These are phyloP conservation scores for Cardamine occulta DNA, from an alignment of 345 rosid genomes.

Conservation along the genomic window DNA sequence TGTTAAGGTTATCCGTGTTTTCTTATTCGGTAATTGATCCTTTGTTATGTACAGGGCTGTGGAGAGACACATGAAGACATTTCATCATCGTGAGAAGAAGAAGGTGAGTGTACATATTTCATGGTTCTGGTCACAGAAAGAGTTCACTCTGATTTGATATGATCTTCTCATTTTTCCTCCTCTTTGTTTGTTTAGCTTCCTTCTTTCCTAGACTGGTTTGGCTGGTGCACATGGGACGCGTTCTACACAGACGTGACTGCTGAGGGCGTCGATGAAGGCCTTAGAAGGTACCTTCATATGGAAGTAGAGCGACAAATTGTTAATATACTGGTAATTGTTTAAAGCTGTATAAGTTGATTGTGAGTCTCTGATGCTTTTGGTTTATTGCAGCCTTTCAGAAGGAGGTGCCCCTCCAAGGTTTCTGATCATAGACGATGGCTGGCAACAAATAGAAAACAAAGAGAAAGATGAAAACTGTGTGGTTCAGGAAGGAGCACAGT, in stretches of 20 bases:
- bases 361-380: constrained; percentile 34
- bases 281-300: constrained; percentile 60
- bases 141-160: constrained; percentile 22
- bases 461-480: constrained; percentile 61
- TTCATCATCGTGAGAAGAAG: constrained; percentile 84
- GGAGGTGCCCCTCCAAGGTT: constrained; percentile 97
- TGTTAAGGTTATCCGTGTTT: constrained; percentile 15
- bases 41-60: constrained; percentile 57
- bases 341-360: background rate
- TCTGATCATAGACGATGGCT: constrained; percentile 95
- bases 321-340: background rate
- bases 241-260: constrained; percentile 97
- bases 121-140: background rate
- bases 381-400: constrained; percentile 70
- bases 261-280: constrained; percentile 92
- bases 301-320: background rate
- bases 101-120: constrained; percentile 49
- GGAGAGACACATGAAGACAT: constrained; percentile 89
- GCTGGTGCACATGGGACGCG: constrained; percentile 99
- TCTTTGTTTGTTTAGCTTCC: constrained; percentile 61
- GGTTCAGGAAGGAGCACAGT: constrained; percentile 99
- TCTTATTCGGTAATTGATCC: background rate
- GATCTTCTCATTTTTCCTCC: constrained; percentile 16
- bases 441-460: constrained; percentile 96
- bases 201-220: constrained; percentile 92